Conservation (phyloP, 306 rosid species). For the Myrica gale region DNA sequence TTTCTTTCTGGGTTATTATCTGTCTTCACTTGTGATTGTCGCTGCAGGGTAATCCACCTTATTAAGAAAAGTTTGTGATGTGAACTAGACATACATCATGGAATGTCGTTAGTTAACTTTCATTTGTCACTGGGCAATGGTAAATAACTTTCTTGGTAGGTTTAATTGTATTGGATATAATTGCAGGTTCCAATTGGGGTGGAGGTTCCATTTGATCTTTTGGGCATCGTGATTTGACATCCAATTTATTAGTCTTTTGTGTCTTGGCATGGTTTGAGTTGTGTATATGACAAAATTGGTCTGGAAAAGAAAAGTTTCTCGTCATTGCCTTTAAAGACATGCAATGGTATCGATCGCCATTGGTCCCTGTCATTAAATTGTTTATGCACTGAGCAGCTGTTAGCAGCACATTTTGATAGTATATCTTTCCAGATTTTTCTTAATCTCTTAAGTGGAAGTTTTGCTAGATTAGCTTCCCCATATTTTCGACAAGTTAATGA, state of each 20-base stretch:
- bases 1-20: slow-evolving; percentile 23
- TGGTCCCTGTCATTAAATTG: slow-evolving; percentile 16
- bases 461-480: slow-evolving; percentile 2
- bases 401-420: slow-evolving; percentile 21
- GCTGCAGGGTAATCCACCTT: slow-evolving; percentile 5
- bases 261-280: slow-evolving; percentile 28
- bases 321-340: slow-evolving; percentile 8
- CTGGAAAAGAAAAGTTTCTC: slow-evolving; percentile 11
- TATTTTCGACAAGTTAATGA: slow-evolving; percentile 5
- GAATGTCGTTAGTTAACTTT: slow-evolving; percentile 6
- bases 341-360: neutral
- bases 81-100: neutral
- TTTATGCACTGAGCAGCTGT: neutral
- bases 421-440: neutral
- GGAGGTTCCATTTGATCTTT: slow-evolving; percentile 77
- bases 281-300: slow-evolving; percentile 8
- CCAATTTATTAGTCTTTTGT: slow-evolving; percentile 7
- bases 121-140: slow-evolving; percentile 14
- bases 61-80: slow-evolving; percentile 7
- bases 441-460: neutral
- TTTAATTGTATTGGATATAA: neutral
- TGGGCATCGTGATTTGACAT: slow-evolving; percentile 58
- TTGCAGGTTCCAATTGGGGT: slow-evolving; percentile 84
- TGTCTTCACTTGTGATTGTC: slow-evolving; percentile 10
- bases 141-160: neutral